A percentile compares a stretch with the other conserved stretches of the same genome.
Conservation (phyloP, 768 basidiomycete genomes). For the Vararia minispora region DNA sequence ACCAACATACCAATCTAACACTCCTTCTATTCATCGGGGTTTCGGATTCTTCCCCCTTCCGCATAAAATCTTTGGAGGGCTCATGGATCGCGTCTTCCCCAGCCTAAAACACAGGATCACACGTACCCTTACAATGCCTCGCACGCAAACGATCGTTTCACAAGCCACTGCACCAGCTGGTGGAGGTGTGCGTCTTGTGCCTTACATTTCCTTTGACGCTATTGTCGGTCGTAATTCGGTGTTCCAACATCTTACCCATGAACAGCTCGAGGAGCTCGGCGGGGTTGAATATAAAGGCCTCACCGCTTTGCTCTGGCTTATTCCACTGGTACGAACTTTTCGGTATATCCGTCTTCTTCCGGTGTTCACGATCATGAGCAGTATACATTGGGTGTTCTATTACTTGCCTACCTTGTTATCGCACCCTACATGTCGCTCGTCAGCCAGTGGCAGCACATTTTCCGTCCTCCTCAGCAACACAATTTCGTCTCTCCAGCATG, state of each 20-base stretch:
- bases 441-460: conserved; percentile 45
- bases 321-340: too few relatives aligned
- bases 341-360: too few relatives aligned
- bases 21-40: too few relatives aligned
- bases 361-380: too few relatives aligned
- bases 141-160: conserved; percentile 49
- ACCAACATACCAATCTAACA: too few relatives aligned
- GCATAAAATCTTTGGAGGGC: conserved; percentile 34
- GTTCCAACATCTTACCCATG: conserved; percentile 57
- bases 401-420: conserved; percentile 61
- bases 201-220: conserved; percentile 83
- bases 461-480: conserved; percentile 48
- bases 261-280: conserved; percentile 85
- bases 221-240: conserved; percentile 74
- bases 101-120: conserved; percentile 42
- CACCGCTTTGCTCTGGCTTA: conserved; percentile 71
- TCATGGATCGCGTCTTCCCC: conserved; percentile 56
- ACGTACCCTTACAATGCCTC: conserved; percentile 67
- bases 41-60: conserved; percentile 76
- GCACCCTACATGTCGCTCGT: conserved; percentile 72
- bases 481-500: conserved; percentile 50
- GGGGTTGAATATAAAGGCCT: conserved; percentile 89
- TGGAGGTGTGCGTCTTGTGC: conserved; percentile 39
- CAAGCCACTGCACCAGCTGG: conserved; percentile 22
- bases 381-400: conserved; percentile 72